phyloP scores from a whole-genome alignment of 2,329 filamentous ascomycete genomes.

The Ilyonectria sp. region DNA sequence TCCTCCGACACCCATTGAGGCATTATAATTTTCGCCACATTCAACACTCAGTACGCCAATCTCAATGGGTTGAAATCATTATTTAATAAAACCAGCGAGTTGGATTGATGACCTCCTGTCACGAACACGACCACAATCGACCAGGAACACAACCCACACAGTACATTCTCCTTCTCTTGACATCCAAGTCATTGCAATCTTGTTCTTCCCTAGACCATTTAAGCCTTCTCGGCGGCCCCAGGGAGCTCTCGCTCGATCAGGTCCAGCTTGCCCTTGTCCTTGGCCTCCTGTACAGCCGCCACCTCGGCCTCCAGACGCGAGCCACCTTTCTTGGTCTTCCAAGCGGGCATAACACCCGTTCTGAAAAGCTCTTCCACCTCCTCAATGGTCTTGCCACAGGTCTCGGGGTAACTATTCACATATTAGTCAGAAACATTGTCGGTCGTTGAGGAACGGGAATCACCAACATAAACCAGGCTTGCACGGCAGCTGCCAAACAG shows the following conservation, averaged over 20 bases:
- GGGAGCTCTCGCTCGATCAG: conserved; percentile 4
- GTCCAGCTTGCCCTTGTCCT: conserved; percentile 28
- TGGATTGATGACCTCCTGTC: background rate
- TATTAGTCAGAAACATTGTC: background rate
- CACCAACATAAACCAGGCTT: conserved; percentile 32
- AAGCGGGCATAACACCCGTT: conserved; percentile 14
- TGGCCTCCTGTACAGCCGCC: conserved; percentile 11
- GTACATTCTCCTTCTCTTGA: background rate
- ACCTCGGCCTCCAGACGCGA: conserved; percentile 26
- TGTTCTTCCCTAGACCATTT: background rate
- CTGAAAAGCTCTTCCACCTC: conserved; percentile 22
- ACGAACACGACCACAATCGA: background rate
- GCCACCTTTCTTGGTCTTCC: conserved; percentile 31
- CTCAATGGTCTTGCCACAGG: conserved; percentile 26
- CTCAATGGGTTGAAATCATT: too few species aligned
- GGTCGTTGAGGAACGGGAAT: background rate
- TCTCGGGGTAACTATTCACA: conserved; percentile 22
- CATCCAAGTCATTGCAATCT: background rate
- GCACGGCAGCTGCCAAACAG: conserved; percentile 25
- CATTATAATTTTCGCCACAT: too few species aligned
- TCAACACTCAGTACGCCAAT: too few species aligned
- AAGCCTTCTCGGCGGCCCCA: conserved; percentile 10
- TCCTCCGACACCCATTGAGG: too few species aligned
- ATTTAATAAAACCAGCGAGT: background rate
- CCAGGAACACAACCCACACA: background rate